These are phyloP conservation scores for Rhizopogon salebrosus DNA, from an alignment of 768 basidiomycete genomes.

Conservation along the genomic window DNA sequence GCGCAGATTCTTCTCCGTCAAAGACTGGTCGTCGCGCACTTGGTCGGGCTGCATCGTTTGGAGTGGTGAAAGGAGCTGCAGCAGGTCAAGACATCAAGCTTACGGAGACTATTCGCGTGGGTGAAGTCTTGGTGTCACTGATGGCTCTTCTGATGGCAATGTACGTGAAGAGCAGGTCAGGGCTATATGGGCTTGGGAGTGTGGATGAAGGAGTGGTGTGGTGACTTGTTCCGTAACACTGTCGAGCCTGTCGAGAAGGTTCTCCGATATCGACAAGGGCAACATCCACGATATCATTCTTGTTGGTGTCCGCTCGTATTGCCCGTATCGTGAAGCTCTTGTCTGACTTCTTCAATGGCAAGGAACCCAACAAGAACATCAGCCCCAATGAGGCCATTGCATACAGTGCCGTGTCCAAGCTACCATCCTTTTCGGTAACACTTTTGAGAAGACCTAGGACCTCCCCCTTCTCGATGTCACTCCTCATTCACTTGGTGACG, in stretches of 20 bases:
- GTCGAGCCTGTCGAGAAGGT: conserved; percentile 97
- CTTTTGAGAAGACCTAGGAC: conserved; percentile 96
- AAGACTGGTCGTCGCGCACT: no score
- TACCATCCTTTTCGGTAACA: conserved; percentile 95
- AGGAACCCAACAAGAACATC: conserved; percentile 98
- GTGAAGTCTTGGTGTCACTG: no score
- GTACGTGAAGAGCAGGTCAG: no score
- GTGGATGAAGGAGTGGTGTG: conserved; percentile 93
- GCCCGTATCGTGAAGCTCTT: conserved; percentile 97
- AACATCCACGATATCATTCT: conserved; percentile 96
- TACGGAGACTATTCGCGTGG: no score
- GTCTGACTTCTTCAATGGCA: conserved; percentile 97
- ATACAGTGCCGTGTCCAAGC: conserved; percentile 98
- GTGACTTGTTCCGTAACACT: conserved; percentile 93
- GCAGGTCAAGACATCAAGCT: conserved; percentile 40
- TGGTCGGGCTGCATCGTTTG: no score
- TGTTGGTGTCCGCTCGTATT: conserved; percentile 98
- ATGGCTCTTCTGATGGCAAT: no score
- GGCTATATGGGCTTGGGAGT: no score
- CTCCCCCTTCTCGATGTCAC: conserved; percentile 92
- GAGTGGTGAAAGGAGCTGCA: conserved; percentile 16
- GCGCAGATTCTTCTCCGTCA: no score
- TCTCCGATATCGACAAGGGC: conserved; percentile 94
- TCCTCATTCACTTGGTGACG: conserved; percentile 89
- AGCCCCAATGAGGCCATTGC: conserved; percentile 99